Evolutionary conservation across 257 asterid species (phyloP), one percentile per base, ranked within the genome.

Genomic region (Fraxinus cuspidata): DNA sequence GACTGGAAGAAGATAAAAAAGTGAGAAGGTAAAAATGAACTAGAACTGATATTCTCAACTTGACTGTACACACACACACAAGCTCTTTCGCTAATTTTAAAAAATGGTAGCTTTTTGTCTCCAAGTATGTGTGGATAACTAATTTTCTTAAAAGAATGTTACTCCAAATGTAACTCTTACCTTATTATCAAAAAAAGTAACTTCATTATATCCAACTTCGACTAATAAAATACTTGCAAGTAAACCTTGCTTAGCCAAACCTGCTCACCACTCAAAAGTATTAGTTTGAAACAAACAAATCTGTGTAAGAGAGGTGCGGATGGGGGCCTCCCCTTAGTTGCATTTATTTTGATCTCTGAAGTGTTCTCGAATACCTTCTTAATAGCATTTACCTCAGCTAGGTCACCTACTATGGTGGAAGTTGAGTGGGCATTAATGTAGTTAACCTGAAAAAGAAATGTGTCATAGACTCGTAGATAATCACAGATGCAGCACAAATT

Each of bases 371-470:
- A 94, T 42, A 94, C 98, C 89, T 94, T 92, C 88, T 92, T 94
- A 76, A 94, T 77, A 72, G 98, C 98, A 74, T 94, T 94, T 74
- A 94, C 84, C 91, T 94, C 98, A 1, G 98, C 97, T 64, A 94
- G 82, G 83, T 94, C 98, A 79, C 98, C 98, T 21, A 92, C 97
- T 37, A 94, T 8, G 32, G 97, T 94, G 72, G 98, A 94, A 78
- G 98, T 94, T 73, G 98, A 97, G 81, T 92, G 98, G 67, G 97
- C 97, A 78, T 94, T 94, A 65, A 94, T 92, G 87, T 92, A 94
- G 83, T 94, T 94, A 78, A 94, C 98, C 98, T 94, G 91, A 81
- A 82, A 85, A 66, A 19, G 67, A 82, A 49, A 32, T 15, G 53
- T 4, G 60, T 23, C n/a, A 63, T 1, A 73, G 51, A 76, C 65